Evolutionary conservation across 2,329 filamentous ascomycete genomes (phyloP).

Genomic region (Biscogniauxia marginata): DNA sequence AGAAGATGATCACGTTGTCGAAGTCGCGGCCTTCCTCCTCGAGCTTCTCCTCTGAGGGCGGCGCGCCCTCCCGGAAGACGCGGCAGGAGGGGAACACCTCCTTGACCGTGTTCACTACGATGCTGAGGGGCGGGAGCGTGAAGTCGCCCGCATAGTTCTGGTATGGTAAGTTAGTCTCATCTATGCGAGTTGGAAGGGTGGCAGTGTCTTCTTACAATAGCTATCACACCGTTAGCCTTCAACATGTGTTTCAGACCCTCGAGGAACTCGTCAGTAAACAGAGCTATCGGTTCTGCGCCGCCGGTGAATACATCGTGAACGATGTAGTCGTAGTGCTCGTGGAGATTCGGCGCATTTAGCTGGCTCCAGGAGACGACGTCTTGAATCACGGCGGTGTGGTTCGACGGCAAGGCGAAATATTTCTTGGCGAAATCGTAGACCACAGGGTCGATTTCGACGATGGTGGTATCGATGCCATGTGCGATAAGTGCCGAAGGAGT

Average conservation of each 20-base stretch:
- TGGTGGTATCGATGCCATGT: slow-evolving; percentile 88
- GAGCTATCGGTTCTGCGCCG: slow-evolving; percentile 81
- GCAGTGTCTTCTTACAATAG: slow-evolving; percentile 63
- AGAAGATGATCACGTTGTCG: slow-evolving; percentile 96
- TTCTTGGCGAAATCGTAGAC: slow-evolving; percentile 80
- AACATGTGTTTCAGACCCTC: slow-evolving; percentile 68
- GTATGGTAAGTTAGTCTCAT: background rate
- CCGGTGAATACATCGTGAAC: slow-evolving; percentile 98
- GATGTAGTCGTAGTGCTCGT: slow-evolving; percentile 78
- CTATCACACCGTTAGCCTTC: slow-evolving; percentile 76
- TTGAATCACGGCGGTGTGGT: slow-evolving; percentile 76
- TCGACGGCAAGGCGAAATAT: slow-evolving; percentile 77
- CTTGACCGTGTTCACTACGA: slow-evolving; percentile 80
- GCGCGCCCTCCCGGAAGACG: slow-evolving; percentile 77
- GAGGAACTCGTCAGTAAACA: slow-evolving; percentile 88
- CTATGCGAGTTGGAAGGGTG: no score
- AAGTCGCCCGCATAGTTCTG: slow-evolving; percentile 96
- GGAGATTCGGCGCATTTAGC: slow-evolving; percentile 40
- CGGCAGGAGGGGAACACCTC: slow-evolving; percentile 85
- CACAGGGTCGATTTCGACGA: slow-evolving; percentile 90
- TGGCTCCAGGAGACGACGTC: slow-evolving; percentile 75
- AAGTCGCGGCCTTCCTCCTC: slow-evolving; percentile 64
- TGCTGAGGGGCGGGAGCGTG: slow-evolving; percentile 68
- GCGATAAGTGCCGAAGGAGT: slow-evolving; percentile 81
- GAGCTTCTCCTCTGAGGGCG: slow-evolving; percentile 46